Conservation (phyloP, 805 yeast genomes). For the Brettanomyces anomalus region DNA sequence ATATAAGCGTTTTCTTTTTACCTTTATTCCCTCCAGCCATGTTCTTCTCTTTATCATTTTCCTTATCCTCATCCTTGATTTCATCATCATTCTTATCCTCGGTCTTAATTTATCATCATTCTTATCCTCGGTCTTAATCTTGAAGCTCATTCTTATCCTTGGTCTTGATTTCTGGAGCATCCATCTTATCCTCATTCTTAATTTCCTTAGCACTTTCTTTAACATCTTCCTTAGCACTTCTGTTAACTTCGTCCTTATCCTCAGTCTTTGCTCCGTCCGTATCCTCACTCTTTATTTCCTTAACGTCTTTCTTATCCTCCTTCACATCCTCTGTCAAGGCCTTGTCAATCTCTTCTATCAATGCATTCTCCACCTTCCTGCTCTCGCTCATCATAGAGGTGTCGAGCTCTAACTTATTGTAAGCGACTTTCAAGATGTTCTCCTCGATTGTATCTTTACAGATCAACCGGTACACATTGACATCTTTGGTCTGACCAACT, state of each 20-base stretch:
- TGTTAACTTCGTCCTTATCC: neutral
- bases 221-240: neutral
- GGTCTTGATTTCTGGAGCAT: neutral
- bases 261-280: neutral
- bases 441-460: slow-evolving; percentile 78
- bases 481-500: slow-evolving; percentile 39
- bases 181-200: neutral
- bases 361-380: slow-evolving; percentile 41
- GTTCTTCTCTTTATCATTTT: too few relatives aligned
- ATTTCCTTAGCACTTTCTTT: neutral
- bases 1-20: too few relatives aligned
- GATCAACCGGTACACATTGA: slow-evolving; percentile 67
- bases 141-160: neutral
- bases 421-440: slow-evolving; percentile 76
- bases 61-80: too few relatives aligned
- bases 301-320: slow-evolving; percentile 2
- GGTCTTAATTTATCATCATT: too few relatives aligned
- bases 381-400: slow-evolving; percentile 39
- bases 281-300: slow-evolving; percentile 4
- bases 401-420: slow-evolving; percentile 85
- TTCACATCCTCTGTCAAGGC: slow-evolving; percentile 5
- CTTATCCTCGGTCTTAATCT: neutral
- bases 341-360: slow-evolving; percentile 39
- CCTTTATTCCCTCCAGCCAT: too few relatives aligned
- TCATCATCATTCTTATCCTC: too few relatives aligned